A percentile compares a stretch with the other conserved stretches of the same genome.
phyloP scores from a whole-genome alignment of 345 rosid genomes.

The Fremontodendron californicum region DNA sequence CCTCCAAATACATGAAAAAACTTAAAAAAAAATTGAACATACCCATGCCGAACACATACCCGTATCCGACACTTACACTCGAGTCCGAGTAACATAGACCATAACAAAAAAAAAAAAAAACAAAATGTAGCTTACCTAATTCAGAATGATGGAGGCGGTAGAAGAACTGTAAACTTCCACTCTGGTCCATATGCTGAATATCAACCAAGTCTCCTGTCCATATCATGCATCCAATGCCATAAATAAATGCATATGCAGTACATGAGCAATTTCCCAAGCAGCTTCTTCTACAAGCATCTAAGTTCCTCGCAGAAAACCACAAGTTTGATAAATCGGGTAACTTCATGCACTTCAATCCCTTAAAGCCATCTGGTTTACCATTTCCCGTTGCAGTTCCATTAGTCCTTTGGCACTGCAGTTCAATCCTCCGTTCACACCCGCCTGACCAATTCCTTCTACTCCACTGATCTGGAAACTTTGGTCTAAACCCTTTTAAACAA shows the following conservation, averaged over 20 bases:
- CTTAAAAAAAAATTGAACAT: too few relatives aligned
- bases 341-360: conserved; percentile 29
- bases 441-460: conserved; percentile 35
- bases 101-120: too few relatives aligned
- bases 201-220: conserved; percentile 60
- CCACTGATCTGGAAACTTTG: conserved; percentile 31
- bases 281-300: conserved; percentile 27
- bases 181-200: conserved; percentile 33
- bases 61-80: too few relatives aligned
- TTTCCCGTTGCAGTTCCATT: conserved; percentile 25
- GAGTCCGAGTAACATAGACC: too few relatives aligned
- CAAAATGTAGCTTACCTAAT: conserved; percentile 32
- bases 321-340: conserved; percentile 44
- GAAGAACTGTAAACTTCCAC: conserved; percentile 27
- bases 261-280: conserved; percentile 64
- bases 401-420: conserved; percentile 38
- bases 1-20: too few relatives aligned
- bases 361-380: conserved; percentile 40
- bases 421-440: conserved; percentile 45
- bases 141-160: conserved; percentile 64
- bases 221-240: conserved; percentile 49
- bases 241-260: conserved; percentile 41
- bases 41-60: too few relatives aligned
- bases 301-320: conserved; percentile 14
- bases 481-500: conserved; percentile 53